phyloP scores from a whole-genome alignment of 1,284 basidiomycete genomes.

The Boletus mariae region DNA sequence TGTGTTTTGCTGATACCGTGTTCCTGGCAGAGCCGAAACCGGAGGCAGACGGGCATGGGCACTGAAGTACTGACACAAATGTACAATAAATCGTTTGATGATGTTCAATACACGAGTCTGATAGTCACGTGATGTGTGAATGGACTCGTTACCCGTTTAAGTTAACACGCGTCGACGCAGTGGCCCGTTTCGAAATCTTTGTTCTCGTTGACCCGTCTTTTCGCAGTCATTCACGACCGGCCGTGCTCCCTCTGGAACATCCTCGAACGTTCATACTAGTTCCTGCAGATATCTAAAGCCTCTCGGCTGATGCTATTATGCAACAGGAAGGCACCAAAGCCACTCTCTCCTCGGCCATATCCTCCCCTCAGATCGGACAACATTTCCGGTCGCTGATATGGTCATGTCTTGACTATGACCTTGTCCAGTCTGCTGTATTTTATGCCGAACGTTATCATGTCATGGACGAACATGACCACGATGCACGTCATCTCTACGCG shows the following conservation, averaged over 20 bases:
- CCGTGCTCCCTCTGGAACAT: conserved; percentile 3
- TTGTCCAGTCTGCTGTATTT: conserved; percentile 73
- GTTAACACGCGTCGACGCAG: conserved; percentile 25
- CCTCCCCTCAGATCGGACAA: conserved; percentile 53
- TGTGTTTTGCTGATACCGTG: conserved; percentile 16
- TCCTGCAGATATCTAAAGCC: conserved; percentile 22
- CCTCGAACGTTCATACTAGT: conserved; percentile 15
- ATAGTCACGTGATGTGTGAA: conserved; percentile 29
- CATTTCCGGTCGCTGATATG: conserved; percentile 69
- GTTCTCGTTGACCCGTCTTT: conserved; percentile 10
- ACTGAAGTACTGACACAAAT: conserved; percentile 29
- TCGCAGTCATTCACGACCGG: conserved; percentile 13
- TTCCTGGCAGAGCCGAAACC: conserved; percentile 60
- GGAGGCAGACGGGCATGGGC: conserved; percentile 62
- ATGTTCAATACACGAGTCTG: conserved; percentile 8
- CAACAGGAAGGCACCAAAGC: conserved; percentile 42
- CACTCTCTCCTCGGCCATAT: conserved; percentile 37
- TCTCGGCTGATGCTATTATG: conserved; percentile 41
- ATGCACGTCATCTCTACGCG: conserved; percentile 82
- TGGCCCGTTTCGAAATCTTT: conserved; percentile 23
- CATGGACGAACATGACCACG: conserved; percentile 66
- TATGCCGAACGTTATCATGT: conserved; percentile 78
- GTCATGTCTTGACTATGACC: conserved; percentile 74
- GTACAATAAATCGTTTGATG: background rate
- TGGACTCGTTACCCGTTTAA: conserved; percentile 7